A percentile compares a stretch with the other conserved stretches of the same genome.
Conservation (phyloP, 345 rosid species). For the Gossypium rotundifolium region DNA sequence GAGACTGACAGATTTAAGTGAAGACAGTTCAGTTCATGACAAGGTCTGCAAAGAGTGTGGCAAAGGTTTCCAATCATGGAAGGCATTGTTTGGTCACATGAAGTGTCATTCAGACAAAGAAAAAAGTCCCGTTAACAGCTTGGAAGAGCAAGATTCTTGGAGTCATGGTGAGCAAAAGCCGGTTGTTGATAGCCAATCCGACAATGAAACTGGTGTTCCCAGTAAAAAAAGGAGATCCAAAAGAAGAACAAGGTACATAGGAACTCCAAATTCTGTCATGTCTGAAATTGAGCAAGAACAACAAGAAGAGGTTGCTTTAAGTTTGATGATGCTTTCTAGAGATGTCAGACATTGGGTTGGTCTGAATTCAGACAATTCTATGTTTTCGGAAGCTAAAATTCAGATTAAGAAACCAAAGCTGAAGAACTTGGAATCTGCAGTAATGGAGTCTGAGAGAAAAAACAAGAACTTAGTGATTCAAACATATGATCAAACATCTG, state of each 20-base stretch:
- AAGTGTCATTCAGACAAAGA: slow-evolving; percentile 35
- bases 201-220: slow-evolving; percentile 32
- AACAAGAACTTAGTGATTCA: no score
- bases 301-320: slow-evolving; percentile 53
- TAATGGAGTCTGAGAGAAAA: background rate
- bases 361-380: slow-evolving; percentile 30
- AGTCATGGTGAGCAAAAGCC: slow-evolving; percentile 20
- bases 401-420: slow-evolving; percentile 15
- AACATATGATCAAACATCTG: background rate
- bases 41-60: slow-evolving; percentile 47
- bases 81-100: slow-evolving; percentile 41
- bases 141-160: slow-evolving; percentile 41
- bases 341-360: slow-evolving; percentile 30
- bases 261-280: slow-evolving; percentile 34
- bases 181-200: slow-evolving; percentile 39
- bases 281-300: slow-evolving; percentile 51
- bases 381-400: slow-evolving; percentile 19
- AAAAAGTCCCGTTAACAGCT: slow-evolving; percentile 16
- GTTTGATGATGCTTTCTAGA: slow-evolving; percentile 66
- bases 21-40: slow-evolving; percentile 15
- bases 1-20: slow-evolving; percentile 28
- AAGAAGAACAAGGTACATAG: slow-evolving; percentile 35
- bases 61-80: slow-evolving; percentile 37
- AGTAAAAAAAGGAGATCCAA: slow-evolving; percentile 37
- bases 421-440: slow-evolving; percentile 8